These are phyloP conservation scores for Canavalia ensiformis DNA, from an alignment of 306 rosid species.

Conservation along the genomic window DNA sequence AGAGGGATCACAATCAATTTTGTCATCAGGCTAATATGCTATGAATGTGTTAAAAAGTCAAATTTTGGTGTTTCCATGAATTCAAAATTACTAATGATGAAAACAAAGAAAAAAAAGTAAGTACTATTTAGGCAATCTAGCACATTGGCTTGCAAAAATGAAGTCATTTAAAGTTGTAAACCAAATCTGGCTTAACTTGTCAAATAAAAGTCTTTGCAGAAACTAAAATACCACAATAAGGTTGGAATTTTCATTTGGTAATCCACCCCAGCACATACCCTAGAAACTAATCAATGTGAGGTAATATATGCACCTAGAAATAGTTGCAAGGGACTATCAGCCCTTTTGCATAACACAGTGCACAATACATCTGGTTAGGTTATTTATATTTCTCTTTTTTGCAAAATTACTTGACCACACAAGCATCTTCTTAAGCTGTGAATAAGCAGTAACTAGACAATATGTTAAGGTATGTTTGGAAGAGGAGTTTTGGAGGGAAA, in stretches of 20 bases:
- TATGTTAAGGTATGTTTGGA: background rate
- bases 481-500: too few species aligned
- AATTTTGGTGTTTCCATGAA: background rate
- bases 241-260: slow-evolving; percentile 4
- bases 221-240: background rate
- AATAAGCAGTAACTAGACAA: background rate
- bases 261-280: background rate
- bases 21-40: background rate
- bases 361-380: background rate
- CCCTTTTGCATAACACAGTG: background rate
- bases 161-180: slow-evolving; percentile 7
- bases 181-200: slow-evolving; percentile 12
- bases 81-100: background rate
- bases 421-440: slow-evolving; percentile 1
- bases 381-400: background rate
- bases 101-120: background rate
- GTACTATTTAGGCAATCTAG: background rate
- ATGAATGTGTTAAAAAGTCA: background rate
- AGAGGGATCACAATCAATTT: background rate
- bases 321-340: background rate
- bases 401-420: background rate
- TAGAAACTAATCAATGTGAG: background rate
- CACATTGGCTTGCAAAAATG: slow-evolving; percentile 11
- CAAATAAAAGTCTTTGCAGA: background rate
- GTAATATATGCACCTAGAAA: background rate